These are phyloP conservation scores for Nemania bipapillata DNA, from an alignment of 2,329 filamentous ascomycete genomes.

Conservation along the genomic window DNA sequence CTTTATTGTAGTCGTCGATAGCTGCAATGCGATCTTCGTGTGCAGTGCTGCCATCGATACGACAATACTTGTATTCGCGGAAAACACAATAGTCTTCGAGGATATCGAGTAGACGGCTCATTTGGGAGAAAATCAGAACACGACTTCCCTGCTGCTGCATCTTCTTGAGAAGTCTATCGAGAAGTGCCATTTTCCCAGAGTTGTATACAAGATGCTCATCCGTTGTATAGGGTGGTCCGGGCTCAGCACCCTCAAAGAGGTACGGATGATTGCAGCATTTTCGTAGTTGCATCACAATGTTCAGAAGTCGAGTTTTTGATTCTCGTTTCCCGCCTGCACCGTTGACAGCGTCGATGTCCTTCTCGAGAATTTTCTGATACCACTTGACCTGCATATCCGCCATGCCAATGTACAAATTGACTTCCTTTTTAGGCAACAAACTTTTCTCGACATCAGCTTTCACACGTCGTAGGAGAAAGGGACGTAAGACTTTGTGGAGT, in stretches of 20 bases:
- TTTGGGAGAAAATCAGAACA: slow-evolving; percentile 99
- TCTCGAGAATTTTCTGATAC: slow-evolving; percentile 99
- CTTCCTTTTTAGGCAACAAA: slow-evolving; percentile 93
- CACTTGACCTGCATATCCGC: slow-evolving; percentile 99
- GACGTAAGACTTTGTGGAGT: slow-evolving; percentile 88
- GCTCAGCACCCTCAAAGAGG: slow-evolving; percentile 95
- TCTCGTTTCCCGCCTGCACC: slow-evolving; percentile 95
- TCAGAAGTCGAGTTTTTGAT: slow-evolving; percentile 94
- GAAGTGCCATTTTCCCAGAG: slow-evolving; percentile 95
- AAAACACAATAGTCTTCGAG: slow-evolving; percentile 98
- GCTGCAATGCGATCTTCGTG: slow-evolving; percentile 97
- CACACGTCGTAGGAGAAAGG: slow-evolving; percentile 93
- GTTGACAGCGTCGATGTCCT: slow-evolving; percentile 98
- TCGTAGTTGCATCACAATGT: slow-evolving; percentile 98
- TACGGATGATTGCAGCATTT: slow-evolving; percentile 99
- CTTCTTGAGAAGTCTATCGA: slow-evolving; percentile 88
- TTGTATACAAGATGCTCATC: slow-evolving; percentile 96
- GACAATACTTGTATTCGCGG: slow-evolving; percentile 92
- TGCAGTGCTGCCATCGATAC: slow-evolving; percentile 95
- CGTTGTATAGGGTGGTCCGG: slow-evolving; percentile 95
- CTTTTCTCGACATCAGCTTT: slow-evolving; percentile 99
- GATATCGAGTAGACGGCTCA: slow-evolving; percentile 97
- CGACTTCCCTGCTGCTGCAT: slow-evolving; percentile 88
- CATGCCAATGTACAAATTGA: slow-evolving; percentile 98
- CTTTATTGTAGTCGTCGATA: slow-evolving; percentile 98